Conservation (phyloP, 1,284 basidiomycete genomes). For the Leccinum glutinopallens region DNA sequence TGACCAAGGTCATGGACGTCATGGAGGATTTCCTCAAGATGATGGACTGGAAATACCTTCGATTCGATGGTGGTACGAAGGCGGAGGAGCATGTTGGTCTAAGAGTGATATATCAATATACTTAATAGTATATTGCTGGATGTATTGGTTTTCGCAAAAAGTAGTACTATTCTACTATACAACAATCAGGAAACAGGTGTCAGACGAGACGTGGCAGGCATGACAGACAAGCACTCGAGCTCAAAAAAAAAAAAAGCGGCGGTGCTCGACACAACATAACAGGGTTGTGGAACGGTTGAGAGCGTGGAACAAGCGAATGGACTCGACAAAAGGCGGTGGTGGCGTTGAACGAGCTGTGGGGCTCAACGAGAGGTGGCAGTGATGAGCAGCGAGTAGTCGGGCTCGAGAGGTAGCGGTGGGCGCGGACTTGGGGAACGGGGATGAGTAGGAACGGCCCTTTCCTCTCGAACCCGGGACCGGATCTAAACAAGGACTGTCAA, state of each 20-base stretch:
- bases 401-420: not conserved
- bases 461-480: no score
- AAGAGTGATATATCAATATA: no score
- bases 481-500: no score
- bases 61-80: constrained; percentile 97
- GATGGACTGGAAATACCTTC: constrained; percentile 89
- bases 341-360: not conserved
- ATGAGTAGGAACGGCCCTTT: no score
- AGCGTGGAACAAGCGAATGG: no score
- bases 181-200: not conserved
- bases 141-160: not conserved
- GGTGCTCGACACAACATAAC: no score
- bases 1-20: constrained; percentile 99
- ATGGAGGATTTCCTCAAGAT: constrained; percentile 98
- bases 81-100: constrained; percentile 92
- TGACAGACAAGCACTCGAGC: not conserved
- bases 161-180: not conserved
- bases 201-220: not conserved
- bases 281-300: no score
- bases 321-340: no score
- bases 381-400: not conserved
- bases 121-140: not conserved
- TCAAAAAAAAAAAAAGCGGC: not conserved
- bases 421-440: no score
- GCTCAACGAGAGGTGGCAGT: not conserved